Conservation (phyloP, 2,329 filamentous ascomycete genomes). For the Graphiopsis chlorocephala region DNA sequence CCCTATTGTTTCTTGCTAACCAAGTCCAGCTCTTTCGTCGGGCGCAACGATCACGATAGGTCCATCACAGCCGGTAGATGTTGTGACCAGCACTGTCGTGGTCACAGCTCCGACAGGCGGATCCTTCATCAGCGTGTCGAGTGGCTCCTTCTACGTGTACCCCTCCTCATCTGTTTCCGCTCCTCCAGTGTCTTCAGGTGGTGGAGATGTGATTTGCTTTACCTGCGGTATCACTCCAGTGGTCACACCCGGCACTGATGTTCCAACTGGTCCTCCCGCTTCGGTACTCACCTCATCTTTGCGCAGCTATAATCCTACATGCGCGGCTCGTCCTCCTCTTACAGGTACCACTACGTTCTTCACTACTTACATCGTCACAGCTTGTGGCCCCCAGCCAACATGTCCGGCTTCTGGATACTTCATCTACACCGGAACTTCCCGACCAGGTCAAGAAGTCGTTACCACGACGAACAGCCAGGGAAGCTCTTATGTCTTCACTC, state of each 20-base stretch:
- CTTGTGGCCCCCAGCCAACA: conserved; percentile 28
- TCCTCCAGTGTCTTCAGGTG: neutral
- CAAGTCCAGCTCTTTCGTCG: conserved; percentile 15
- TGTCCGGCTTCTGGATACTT: conserved; percentile 30
- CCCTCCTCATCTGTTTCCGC: conserved; percentile 19
- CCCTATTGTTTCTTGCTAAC: neutral
- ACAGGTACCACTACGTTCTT: conserved; percentile 32
- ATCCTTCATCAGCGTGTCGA: conserved; percentile 21
- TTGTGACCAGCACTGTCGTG: conserved; percentile 16
- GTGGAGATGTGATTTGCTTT: conserved; percentile 25
- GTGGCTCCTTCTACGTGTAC: conserved; percentile 24
- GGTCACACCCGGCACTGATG: conserved; percentile 18
- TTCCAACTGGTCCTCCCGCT: conserved; percentile 1
- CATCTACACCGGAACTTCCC: conserved; percentile 20
- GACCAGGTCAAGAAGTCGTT: conserved; percentile 21
- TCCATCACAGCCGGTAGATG: neutral
- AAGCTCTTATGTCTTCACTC: conserved; percentile 22
- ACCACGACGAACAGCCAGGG: conserved; percentile 24
- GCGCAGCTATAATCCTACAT: conserved; percentile 15
- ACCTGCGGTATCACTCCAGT: conserved; percentile 31
- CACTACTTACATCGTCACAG: conserved; percentile 33
- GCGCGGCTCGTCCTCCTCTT: conserved; percentile 17
- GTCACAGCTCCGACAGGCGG: conserved; percentile 21
- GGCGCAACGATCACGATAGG: conserved; percentile 20
- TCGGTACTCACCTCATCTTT: neutral